Evolutionary conservation across 345 rosid genomes (phyloP).

Genomic region (Lumnitzera littorea): DNA sequence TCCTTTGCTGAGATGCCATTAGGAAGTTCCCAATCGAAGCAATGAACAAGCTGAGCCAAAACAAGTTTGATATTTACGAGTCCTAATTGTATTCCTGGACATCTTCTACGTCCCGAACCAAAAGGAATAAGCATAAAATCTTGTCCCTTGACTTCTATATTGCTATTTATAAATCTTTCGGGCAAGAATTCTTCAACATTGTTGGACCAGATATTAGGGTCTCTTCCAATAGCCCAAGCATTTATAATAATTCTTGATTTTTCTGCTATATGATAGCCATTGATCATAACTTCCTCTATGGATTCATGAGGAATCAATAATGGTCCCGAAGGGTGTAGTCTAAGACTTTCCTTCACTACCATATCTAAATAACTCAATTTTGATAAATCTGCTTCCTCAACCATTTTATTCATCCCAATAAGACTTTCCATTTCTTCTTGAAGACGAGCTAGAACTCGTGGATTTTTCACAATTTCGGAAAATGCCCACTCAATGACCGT

Average conservation of each 20-base stretch:
- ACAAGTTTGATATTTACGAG: neutral
- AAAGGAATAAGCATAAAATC: conserved; percentile 3
- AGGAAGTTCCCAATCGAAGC: conserved; percentile 6
- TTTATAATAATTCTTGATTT: conserved; percentile 1
- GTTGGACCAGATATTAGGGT: neutral
- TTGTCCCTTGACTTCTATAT: conserved; percentile 1
- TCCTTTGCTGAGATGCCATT: neutral
- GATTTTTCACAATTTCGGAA: conserved; percentile 20
- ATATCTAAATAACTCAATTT: conserved; percentile 16
- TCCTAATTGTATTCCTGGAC: neutral
- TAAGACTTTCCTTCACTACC: conserved; percentile 11
- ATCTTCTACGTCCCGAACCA: conserved; percentile 1
- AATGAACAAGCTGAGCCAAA: conserved; percentile 5
- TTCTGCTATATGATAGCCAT: conserved; percentile 2
- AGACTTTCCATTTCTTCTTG: conserved; percentile 16
- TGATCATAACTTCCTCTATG: conserved; percentile 1
- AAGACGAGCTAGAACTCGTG: conserved; percentile 11
- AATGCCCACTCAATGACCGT: conserved; percentile 21
- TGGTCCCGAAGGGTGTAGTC: conserved; percentile 6
- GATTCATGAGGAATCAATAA: conserved; percentile 7
- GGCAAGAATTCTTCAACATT: conserved; percentile 8
- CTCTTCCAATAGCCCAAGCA: conserved; percentile 5
- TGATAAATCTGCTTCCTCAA: conserved; percentile 6
- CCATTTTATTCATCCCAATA: conserved; percentile 16
- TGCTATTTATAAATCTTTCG: neutral